Conservation (phyloP, 1,139 yeast species). For the Suhomyces chickasaworum region DNA sequence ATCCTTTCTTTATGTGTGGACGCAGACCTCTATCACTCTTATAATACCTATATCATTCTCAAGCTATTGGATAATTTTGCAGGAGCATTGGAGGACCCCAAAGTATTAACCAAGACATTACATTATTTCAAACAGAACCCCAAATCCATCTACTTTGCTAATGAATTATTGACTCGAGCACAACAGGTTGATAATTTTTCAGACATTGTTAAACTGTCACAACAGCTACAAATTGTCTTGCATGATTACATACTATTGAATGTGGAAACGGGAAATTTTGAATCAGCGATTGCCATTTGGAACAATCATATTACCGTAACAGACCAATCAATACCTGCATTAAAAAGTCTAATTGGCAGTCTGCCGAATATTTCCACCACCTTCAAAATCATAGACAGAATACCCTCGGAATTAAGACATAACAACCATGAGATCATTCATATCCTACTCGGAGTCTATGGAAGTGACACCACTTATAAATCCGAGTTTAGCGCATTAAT, state of each 20-base stretch:
- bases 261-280: slow-evolving; percentile 11
- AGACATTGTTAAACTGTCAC: neutral
- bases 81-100: neutral
- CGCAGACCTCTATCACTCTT: slow-evolving; percentile 11
- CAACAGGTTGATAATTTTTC: neutral
- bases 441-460: slow-evolving; percentile 10
- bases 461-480: slow-evolving; percentile 2
- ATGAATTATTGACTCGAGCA: slow-evolving; percentile 10
- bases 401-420: slow-evolving; percentile 4
- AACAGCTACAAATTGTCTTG: slow-evolving; percentile 5
- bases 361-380: slow-evolving; percentile 3
- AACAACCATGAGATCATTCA: slow-evolving; percentile 3
- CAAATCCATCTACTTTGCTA: slow-evolving; percentile 18
- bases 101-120: slow-evolving; percentile 1
- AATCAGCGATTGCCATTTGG: slow-evolving; percentile 15
- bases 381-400: neutral
- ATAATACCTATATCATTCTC: slow-evolving; percentile 17
- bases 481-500: slow-evolving; percentile 24
- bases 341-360: neutral
- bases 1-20: slow-evolving; percentile 15
- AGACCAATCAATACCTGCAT: neutral
- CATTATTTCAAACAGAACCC: slow-evolving; percentile 12
- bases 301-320: neutral
- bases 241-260: slow-evolving; percentile 9
- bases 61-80: slow-evolving; percentile 13